Base-by-base conservation (phyloP, 2,329 filamentous ascomycete genomes). In the Coleophoma eucalyptorum region DNA sequence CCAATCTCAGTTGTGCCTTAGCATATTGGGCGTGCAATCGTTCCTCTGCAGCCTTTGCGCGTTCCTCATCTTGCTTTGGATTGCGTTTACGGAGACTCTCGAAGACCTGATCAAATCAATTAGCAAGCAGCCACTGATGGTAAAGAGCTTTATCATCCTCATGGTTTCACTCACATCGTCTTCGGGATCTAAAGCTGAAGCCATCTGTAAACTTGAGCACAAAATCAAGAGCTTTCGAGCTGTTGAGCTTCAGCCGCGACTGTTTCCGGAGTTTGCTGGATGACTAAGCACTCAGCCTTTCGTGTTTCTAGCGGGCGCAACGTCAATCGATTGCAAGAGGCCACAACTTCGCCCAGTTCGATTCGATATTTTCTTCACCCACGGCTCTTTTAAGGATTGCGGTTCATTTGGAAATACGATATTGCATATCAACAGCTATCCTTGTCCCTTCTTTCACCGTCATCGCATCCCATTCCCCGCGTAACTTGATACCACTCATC, bases 1-100 rank as follows among this genome's bases (percentile, higher is more conserved):
- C 76, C 50, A 88, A 74, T 50, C 84, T 76, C 58, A 78, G 68
- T 64, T 89, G 83, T 18, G 83, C 79, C 65, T 81, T 61, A 33
- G 43, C 58, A 55, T 55, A 56, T 35, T 60, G 57, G 16, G 55
- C 58, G 19, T 53, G 55, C 44, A 64, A 52, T 52, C 59, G 53
- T 33, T 64, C 78, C 65, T 81, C 80, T 62, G 85, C 69, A 51
- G 80, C 79, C 60, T 79, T 75, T 59, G 84, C 75, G 56, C 80
- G 76, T 63, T 81, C 76, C 66, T 83, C 78, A 56, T 78, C 67
- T 58, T 80, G 73, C 61, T 79, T 76, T 20, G 80, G 75, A 67
- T 87, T 80, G 54, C 76, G 69, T 64, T 79, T 74, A 67, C 75
- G 77, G 60, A 84, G 73, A 65, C 74, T 75, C 64, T 80, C 76